Percentiles rank a stretch among this genome's conserved stretches.
These are phyloP conservation scores for Scenedesmus sp. DNA, from an alignment of 163 green algal species.

Conservation along the genomic window DNA sequence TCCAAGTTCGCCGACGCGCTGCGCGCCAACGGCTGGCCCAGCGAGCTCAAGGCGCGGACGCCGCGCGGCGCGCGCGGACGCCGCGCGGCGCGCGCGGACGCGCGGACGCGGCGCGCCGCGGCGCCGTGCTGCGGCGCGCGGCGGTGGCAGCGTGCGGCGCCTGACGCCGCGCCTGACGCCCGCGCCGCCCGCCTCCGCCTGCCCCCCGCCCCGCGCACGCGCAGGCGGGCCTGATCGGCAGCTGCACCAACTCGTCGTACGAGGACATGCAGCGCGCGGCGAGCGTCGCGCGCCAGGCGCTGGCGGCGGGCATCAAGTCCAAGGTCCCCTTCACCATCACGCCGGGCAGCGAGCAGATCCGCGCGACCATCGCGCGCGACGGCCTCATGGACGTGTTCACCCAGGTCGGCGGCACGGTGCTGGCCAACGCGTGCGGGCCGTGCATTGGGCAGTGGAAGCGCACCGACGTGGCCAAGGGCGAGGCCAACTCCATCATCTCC, in stretches of 20 bases:
- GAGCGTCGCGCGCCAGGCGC: conserved; percentile 83
- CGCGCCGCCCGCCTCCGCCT: not conserved
- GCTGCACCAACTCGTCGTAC: conserved; percentile 95
- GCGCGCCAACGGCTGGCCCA: conserved; percentile 76
- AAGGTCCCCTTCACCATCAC: conserved; percentile 96
- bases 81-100: too few relatives aligned
- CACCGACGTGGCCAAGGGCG: conserved; percentile 90
- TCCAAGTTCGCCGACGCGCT: conserved; percentile 80
- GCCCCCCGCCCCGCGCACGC: not conserved
- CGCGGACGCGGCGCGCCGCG: not conserved
- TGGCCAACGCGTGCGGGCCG: conserved; percentile 94
- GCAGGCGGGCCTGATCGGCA: conserved; percentile 89
- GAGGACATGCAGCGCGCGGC: conserved; percentile 95
- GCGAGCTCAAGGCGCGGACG: conserved; percentile 70
- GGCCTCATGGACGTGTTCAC: conserved; percentile 92
- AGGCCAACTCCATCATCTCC: conserved; percentile 95
- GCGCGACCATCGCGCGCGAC: conserved; percentile 92
- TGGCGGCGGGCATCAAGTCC: conserved; percentile 86
- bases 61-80: too few relatives aligned
- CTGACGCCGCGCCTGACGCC: not conserved
- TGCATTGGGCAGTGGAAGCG: conserved; percentile 98
- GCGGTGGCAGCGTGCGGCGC: conserved; percentile 1
- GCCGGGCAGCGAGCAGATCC: conserved; percentile 94
- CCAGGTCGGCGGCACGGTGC: conserved; percentile 91
- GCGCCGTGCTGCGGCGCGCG: not conserved